A percentile compares a stretch with the other conserved stretches of the same genome.
These are phyloP conservation scores for Oenanthe sinensis DNA, from an alignment of 129 eudicot species.

Conservation along the genomic window DNA sequence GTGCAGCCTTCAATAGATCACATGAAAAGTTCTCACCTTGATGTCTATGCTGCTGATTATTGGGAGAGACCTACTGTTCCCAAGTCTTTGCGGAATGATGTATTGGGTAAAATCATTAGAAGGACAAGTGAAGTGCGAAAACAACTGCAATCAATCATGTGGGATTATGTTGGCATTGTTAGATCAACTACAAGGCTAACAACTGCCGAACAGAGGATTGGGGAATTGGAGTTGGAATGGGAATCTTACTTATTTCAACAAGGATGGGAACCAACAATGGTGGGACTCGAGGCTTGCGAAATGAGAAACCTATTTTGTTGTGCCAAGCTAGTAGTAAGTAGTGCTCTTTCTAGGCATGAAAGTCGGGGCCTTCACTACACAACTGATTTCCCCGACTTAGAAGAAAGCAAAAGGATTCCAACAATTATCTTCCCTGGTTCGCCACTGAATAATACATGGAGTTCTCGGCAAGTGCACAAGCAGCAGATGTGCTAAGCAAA, in stretches of 20 bases:
- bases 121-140: constrained; percentile 74
- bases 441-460: constrained; percentile 59
- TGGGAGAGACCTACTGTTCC: constrained; percentile 81
- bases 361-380: constrained; percentile 98
- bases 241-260: constrained; percentile 78
- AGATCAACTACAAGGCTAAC: constrained; percentile 67
- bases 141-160: constrained; percentile 76
- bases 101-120: constrained; percentile 29
- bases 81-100: constrained; percentile 33
- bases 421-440: constrained; percentile 75
- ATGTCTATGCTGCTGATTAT: constrained; percentile 28
- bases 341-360: constrained; percentile 83
- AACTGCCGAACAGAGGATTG: constrained; percentile 68
- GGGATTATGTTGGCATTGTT: constrained; percentile 93
- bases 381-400: constrained; percentile 65
- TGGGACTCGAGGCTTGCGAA: constrained; percentile 88
- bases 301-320: constrained; percentile 97
- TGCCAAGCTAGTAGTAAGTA: constrained; percentile 83
- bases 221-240: constrained; percentile 79
- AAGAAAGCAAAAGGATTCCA: constrained; percentile 79
- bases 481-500: constrained; percentile 52
- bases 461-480: constrained; percentile 85
- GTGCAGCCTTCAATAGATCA: constrained; percentile 85
- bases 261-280: constrained; percentile 99
- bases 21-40: constrained; percentile 39